These are phyloP conservation scores for Phaeodactylum tricornutum DNA, from an alignment of 108 stramenopile species.

Conservation along the genomic window DNA sequence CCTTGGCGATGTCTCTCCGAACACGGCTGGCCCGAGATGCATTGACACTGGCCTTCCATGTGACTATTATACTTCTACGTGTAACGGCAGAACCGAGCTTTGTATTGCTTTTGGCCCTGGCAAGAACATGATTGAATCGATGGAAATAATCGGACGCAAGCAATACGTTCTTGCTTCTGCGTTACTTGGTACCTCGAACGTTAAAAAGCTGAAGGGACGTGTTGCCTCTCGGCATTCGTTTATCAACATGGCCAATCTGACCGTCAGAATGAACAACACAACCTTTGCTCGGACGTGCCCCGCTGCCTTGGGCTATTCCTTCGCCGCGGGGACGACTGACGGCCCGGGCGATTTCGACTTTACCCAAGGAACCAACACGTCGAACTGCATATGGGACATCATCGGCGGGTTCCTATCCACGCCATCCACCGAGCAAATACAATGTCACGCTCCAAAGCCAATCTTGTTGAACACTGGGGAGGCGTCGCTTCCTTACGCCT, in stretches of 20 bases:
- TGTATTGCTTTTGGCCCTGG: constrained; percentile 43
- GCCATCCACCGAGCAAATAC: constrained; percentile 28
- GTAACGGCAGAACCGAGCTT: constrained; percentile 30
- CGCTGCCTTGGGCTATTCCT: constrained; percentile 38
- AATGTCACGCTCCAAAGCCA: constrained; percentile 48
- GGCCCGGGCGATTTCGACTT: constrained; percentile 47
- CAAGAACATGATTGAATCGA: constrained; percentile 40
- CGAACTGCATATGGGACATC: constrained; percentile 45
- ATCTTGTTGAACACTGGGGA: constrained; percentile 49
- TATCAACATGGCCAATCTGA: constrained; percentile 32
- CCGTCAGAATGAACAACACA: constrained; percentile 26
- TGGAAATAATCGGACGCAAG: constrained; percentile 36
- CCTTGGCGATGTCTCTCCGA: constrained; percentile 55
- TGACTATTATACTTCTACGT: constrained; percentile 33
- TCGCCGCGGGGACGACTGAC: constrained; percentile 60
- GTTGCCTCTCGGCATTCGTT: constrained; percentile 36
- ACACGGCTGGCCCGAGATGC: constrained; percentile 40
- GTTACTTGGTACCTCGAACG: constrained; percentile 7
- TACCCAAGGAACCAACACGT: constrained; percentile 29
- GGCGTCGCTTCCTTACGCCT: constrained; percentile 29
- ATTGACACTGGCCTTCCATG: constrained; percentile 39
- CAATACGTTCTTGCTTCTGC: constrained; percentile 26
- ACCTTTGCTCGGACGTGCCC: constrained; percentile 24
- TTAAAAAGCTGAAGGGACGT: constrained; percentile 10
- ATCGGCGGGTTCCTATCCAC: constrained; percentile 26